Evolutionary conservation across 2,329 filamentous ascomycete genomes (phyloP).

Genomic region (Boeremia lycopersici): DNA sequence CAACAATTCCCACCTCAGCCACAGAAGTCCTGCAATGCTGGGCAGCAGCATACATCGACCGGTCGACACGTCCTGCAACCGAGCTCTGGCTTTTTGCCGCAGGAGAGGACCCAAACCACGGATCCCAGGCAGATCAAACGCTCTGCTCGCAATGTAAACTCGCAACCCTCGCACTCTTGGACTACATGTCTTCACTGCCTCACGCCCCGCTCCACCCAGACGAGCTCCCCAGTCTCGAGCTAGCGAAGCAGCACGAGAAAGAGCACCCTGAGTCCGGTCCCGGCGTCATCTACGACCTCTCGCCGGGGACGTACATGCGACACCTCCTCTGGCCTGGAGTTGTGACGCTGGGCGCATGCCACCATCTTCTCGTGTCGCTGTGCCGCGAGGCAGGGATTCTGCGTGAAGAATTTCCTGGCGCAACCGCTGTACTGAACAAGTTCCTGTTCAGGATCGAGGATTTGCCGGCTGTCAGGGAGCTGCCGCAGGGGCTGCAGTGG

Average conservation of each 20-base stretch:
- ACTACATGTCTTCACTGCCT: conserved; percentile 36
- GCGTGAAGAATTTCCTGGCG: conserved; percentile 38
- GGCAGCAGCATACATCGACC: conserved; percentile 66
- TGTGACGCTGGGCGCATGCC: conserved; percentile 54
- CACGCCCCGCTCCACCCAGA: conserved; percentile 36
- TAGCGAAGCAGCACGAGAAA: conserved; percentile 38
- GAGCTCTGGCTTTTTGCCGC: conserved; percentile 66
- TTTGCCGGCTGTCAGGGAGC: conserved; percentile 49
- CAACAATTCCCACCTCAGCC: conserved; percentile 45
- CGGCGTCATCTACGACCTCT: conserved; percentile 23
- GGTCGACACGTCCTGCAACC: conserved; percentile 66
- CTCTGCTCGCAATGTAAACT: conserved; percentile 35
- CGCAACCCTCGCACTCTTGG: conserved; percentile 38
- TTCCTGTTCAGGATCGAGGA: conserved; percentile 61
- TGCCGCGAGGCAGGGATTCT: conserved; percentile 30
- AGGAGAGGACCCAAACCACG: conserved; percentile 34
- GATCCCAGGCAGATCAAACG: not conserved
- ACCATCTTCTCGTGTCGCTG: conserved; percentile 38
- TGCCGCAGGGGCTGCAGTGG: conserved; percentile 63
- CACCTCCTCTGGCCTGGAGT: conserved; percentile 44
- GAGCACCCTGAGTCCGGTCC: conserved; percentile 32
- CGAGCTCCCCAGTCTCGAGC: conserved; percentile 30
- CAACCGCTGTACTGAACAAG: conserved; percentile 53
- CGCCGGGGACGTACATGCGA: conserved; percentile 35
- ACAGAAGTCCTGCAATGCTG: conserved; percentile 50